Conservation (phyloP, 2,329 filamentous ascomycete species). For the Hymenoscyphus linearis region DNA sequence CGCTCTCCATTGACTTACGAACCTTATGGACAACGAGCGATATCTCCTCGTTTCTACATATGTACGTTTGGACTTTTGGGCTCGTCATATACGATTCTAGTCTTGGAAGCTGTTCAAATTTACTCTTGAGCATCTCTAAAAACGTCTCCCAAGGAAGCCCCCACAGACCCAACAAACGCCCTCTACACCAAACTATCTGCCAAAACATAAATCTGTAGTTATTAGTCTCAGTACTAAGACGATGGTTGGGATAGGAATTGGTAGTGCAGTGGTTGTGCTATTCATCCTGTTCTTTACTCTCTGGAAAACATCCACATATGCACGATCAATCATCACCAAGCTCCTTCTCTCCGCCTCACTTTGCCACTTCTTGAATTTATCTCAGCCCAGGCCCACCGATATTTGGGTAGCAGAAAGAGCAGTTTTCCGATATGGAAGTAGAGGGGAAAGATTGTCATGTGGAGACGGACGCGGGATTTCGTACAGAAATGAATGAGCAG, state of each 20-base stretch:
- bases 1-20: slow-evolving; percentile 10
- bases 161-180: background rate
- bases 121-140: too few relatives aligned
- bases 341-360: background rate
- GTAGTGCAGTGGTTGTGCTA: too few relatives aligned
- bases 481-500: background rate
- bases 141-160: background rate
- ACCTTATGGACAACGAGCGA: slow-evolving; percentile 9
- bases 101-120: slow-evolving; percentile 9
- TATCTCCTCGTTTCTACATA: too few relatives aligned
- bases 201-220: background rate
- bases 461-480: background rate
- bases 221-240: too few relatives aligned
- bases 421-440: background rate
- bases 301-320: background rate
- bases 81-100: slow-evolving; percentile 12
- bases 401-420: background rate
- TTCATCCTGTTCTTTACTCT: too few relatives aligned
- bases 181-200: background rate
- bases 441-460: background rate
- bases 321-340: background rate
- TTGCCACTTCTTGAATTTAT: too few relatives aligned
- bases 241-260: too few relatives aligned
- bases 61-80: slow-evolving; percentile 3
- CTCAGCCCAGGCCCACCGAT: too few relatives aligned